Conservation (phyloP, 2,329 filamentous ascomycete genomes). For the Hymenotorrendiella dingleyae region DNA sequence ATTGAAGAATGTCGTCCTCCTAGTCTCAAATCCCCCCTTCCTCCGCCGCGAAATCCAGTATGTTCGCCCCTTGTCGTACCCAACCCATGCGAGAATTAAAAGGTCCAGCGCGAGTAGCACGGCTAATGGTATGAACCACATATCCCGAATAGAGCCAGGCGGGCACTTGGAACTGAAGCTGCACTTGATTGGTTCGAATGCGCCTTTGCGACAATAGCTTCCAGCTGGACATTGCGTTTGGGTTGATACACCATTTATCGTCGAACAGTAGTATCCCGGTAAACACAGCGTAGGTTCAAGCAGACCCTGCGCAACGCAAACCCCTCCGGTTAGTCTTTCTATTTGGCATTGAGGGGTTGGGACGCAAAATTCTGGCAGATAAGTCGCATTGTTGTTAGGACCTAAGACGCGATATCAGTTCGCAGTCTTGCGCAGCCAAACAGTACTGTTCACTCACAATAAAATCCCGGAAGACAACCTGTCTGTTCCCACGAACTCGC, state of each 20-base stretch:
- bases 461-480: constrained; percentile 15
- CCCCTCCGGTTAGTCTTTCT: constrained; percentile 12
- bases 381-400: constrained; percentile 14
- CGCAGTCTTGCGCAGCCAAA: not conserved
- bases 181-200: constrained; percentile 42
- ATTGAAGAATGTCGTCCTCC: no score
- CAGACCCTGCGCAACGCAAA: constrained; percentile 15
- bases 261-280: constrained; percentile 44
- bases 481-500: constrained; percentile 4
- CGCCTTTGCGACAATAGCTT: constrained; percentile 46
- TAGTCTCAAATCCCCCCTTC: no score
- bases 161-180: constrained; percentile 10
- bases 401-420: constrained; percentile 7
- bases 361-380: constrained; percentile 23
- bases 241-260: constrained; percentile 32
- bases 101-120: no score
- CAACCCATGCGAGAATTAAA: no score
- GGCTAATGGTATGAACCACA: not conserved
- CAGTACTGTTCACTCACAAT: constrained; percentile 6
- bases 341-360: constrained; percentile 17
- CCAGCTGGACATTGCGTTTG: constrained; percentile 40
- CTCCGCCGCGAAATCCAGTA: no score
- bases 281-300: constrained; percentile 48
- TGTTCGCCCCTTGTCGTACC: no score
- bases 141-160: not conserved